Conservation (phyloP, 805 yeast species). For the Candida patagonica region DNA sequence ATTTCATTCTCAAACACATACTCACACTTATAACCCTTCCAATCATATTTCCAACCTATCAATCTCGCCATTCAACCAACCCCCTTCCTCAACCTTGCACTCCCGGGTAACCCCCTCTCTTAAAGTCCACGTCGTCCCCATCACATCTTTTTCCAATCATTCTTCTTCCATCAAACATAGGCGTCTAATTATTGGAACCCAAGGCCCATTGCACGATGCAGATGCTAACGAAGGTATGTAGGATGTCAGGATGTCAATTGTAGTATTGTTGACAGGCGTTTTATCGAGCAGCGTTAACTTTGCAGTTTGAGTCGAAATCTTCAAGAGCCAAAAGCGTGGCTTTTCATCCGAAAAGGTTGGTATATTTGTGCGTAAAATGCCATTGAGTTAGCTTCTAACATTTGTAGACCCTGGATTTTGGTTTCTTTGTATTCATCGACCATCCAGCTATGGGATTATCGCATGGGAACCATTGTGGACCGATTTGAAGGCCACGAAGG, state of each 20-base stretch:
- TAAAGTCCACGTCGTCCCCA: conserved; percentile 10
- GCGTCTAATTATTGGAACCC: too few relatives aligned
- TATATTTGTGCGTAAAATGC: conserved; percentile 14
- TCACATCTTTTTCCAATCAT: too few relatives aligned
- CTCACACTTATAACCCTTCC: too few relatives aligned
- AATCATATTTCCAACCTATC: too few relatives aligned
- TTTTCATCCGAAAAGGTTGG: conserved; percentile 75
- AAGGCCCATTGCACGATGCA: conserved; percentile 41
- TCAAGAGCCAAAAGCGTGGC: conserved; percentile 97
- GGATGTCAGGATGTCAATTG: too few relatives aligned
- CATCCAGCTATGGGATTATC: conserved; percentile 98
- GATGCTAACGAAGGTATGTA: conserved; percentile 65
- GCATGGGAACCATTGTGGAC: conserved; percentile 97
- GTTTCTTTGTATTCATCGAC: conserved; percentile 95
- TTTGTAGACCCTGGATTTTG: conserved; percentile 78
- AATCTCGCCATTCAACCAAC: too few relatives aligned
- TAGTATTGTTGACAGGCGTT: too few relatives aligned
- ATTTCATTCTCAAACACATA: too few relatives aligned
- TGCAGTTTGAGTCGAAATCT: conserved; percentile 88
- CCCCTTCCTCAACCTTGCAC: neutral
- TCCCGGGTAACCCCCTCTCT: neutral
- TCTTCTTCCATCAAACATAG: too few relatives aligned
- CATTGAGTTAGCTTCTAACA: neutral
- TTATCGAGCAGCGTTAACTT: too few relatives aligned
- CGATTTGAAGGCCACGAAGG: conserved; percentile 98